Base-by-base conservation (phyloP, 169 alveolate species). In the Eimeria falciformis region DNA sequence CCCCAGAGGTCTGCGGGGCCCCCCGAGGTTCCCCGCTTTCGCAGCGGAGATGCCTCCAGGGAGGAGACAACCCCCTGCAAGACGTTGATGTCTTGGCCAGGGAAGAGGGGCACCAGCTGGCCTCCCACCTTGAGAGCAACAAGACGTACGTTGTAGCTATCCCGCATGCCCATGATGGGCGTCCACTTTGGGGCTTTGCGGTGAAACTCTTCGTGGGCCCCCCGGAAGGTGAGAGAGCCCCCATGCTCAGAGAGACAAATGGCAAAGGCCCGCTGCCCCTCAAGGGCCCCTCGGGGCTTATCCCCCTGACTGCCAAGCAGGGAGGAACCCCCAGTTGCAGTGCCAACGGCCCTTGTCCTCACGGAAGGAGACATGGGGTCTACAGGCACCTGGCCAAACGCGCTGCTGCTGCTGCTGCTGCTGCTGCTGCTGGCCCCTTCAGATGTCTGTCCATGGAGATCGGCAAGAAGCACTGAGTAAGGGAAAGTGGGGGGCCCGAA, bases 401-500 rank as follows among this genome's bases (percentile, higher is more conserved):
- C 37, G 27, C 79, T 11, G 46, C 81, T 40, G 40, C 73, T 29
- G 66, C 46, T 5, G 25, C 29, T 79, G 21, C 33, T 2, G n/a
- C 73, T 29, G 7, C 29, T 14, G 23, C 55, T n/a, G 37, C 62
- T 33, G n/a, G 73, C 37, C 0, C 37, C 12, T n/a, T n/a, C 37
- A 50, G 62, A 12, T 21, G 18, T 21, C n/a, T n/a, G n/a, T n/a
- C n/a, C n/a, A 50, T 50, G 62, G 37, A 62, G 73, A 62, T 62
- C 66, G 33, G 14, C 84, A 69, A 71, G 81, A 12, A 90, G 69
- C 11, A 71, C 68, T 11, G 89, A 65, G 0, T 66, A 45, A 77
- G 86, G 56, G 56, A 56, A 91, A 11, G 94, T 91, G 4, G 56
- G 78, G 62, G 94, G 94, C 11, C 94, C 94, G 40, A 65, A 83